These are phyloP conservation scores for Saturnispora mendoncae DNA, from an alignment of 805 yeast species.

Conservation along the genomic window DNA sequence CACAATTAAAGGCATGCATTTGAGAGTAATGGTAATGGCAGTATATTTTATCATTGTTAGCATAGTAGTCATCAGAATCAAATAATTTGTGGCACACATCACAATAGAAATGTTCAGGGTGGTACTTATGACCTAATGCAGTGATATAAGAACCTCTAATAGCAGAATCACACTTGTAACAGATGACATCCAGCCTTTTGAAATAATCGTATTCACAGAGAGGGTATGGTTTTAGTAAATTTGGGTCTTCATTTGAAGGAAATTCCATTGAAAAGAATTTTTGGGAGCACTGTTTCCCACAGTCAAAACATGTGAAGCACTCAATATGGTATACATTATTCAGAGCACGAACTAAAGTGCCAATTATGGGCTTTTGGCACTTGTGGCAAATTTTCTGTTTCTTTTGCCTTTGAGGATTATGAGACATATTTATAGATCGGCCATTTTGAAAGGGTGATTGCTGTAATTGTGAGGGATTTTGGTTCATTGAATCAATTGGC, in stretches of 20 bases:
- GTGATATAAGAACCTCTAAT: constrained; percentile 89
- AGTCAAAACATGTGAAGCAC: constrained; percentile 81
- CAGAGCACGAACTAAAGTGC: constrained; percentile 83
- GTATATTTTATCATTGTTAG: constrained; percentile 71
- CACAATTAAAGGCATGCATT: constrained; percentile 78
- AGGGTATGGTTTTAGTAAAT: constrained; percentile 24
- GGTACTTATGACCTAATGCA: constrained; percentile 86
- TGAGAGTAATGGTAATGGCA: constrained; percentile 92
- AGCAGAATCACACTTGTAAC: constrained; percentile 77
- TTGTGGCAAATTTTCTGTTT: constrained; percentile 38
- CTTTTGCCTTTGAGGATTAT: constrained; percentile 11
- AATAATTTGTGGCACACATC: constrained; percentile 77
- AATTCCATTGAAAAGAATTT: constrained; percentile 78
- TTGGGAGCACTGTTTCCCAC: constrained; percentile 71
- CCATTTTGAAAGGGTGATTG: neutral
- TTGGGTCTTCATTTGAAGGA: constrained; percentile 18
- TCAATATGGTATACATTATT: constrained; percentile 73
- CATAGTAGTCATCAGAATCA: constrained; percentile 89
- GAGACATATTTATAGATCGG: neutral
- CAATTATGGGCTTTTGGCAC: constrained; percentile 46
- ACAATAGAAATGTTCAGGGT: constrained; percentile 92
- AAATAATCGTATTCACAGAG: constrained; percentile 92
- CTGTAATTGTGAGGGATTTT: neutral
- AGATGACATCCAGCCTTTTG: constrained; percentile 73
- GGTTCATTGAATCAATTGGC: too few species aligned